phyloP scores from a whole-genome alignment of 495 filamentous ascomycete genomes.

The Glarea lozoyensis region DNA sequence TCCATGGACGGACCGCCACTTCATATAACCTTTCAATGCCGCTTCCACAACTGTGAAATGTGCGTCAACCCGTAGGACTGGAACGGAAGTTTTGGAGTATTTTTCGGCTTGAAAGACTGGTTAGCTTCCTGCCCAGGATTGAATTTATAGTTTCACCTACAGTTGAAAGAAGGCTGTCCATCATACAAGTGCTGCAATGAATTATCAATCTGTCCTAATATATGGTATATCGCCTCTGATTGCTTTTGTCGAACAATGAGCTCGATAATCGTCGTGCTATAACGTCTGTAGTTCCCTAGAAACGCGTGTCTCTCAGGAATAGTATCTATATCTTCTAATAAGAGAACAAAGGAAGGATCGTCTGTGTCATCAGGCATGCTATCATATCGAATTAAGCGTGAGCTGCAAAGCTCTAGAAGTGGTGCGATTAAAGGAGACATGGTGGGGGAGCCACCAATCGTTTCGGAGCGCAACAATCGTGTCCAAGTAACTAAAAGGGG shows the following conservation, averaged over 20 bases:
- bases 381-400: conserved; percentile 75
- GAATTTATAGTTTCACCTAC: conserved; percentile 32
- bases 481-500: conserved; percentile 87
- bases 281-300: conserved; percentile 91
- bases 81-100: conserved; percentile 73
- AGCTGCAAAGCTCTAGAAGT: conserved; percentile 71
- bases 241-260: conserved; percentile 68
- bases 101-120: conserved; percentile 42
- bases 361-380: conserved; percentile 69
- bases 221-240: conserved; percentile 78
- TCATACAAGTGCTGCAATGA: conserved; percentile 68
- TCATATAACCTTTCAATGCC: conserved; percentile 80
- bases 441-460: conserved; percentile 53
- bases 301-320: conserved; percentile 92
- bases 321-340: conserved; percentile 90
- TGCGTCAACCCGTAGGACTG: conserved; percentile 73
- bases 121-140: conserved; percentile 25
- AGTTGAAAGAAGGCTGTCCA: conserved; percentile 55
- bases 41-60: conserved; percentile 86
- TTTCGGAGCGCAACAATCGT: conserved; percentile 60
- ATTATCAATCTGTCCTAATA: conserved; percentile 65
- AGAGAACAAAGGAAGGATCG: conserved; percentile 68
- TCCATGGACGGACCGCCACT: conserved; percentile 56
- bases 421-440: conserved; percentile 62
- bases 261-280: conserved; percentile 79